Conservation (phyloP, 2,329 filamentous ascomycete genomes). For the Hymenoscyphus occultus region DNA sequence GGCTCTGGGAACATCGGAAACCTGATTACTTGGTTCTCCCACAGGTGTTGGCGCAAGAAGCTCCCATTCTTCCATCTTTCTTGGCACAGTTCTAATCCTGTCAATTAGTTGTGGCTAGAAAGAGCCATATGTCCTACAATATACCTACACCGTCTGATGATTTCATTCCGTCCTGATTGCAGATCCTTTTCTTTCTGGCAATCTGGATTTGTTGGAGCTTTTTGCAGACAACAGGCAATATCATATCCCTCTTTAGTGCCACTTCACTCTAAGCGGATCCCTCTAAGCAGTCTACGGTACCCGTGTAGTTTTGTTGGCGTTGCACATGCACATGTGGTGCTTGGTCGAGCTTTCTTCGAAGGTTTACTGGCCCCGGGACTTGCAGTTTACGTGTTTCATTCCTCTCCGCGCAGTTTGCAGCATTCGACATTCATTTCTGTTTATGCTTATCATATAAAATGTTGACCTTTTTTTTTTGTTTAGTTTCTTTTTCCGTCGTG, state of each 20-base stretch:
- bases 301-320: not conserved
- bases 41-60: not conserved
- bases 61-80: not conserved
- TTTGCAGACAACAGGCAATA: not conserved
- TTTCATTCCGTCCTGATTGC: not conserved
- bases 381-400: not conserved
- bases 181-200: not conserved
- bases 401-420: not conserved
- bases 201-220: not conserved
- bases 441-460: not conserved
- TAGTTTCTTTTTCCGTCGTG: not conserved
- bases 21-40: not conserved
- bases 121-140: not conserved
- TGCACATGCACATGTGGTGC: conserved; percentile 3
- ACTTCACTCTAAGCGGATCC: not conserved
- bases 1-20: not conserved
- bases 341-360: not conserved
- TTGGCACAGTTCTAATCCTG: conserved; percentile 1
- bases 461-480: not conserved
- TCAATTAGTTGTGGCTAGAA: not conserved
- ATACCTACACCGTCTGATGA: not conserved
- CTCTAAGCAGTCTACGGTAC: not conserved
- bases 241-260: not conserved
- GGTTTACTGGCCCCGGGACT: not conserved
- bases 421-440: not conserved